Percentiles rank a stretch among this genome's conserved stretches.
These are phyloP conservation scores for Sporisorium reilianum DNA, from an alignment of 1,284 basidiomycete species.

Conservation along the genomic window DNA sequence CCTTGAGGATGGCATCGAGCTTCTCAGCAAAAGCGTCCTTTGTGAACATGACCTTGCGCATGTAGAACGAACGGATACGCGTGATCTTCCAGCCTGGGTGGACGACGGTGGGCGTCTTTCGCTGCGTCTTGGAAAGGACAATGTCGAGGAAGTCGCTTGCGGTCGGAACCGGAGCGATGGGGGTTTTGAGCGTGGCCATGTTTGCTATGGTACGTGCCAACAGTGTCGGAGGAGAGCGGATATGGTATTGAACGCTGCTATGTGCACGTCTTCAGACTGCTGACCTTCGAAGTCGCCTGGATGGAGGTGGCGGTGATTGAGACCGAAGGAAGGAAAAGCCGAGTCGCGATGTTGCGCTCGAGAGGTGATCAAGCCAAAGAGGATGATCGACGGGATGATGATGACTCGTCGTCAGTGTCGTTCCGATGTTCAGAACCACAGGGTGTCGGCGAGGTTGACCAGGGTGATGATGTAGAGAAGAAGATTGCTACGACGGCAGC, in stretches of 20 bases:
- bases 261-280: not conserved
- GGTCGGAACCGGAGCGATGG: slow-evolving; percentile 94
- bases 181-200: slow-evolving; percentile 65
- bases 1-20: slow-evolving; percentile 88
- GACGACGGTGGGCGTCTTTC: slow-evolving; percentile 93
- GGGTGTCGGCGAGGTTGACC: slow-evolving; percentile 8
- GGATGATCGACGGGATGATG: not conserved
- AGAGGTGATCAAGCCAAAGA: not conserved
- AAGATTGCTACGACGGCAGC: not conserved
- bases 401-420: slow-evolving; percentile 3
- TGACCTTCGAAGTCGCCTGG: not conserved
- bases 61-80: slow-evolving; percentile 89
- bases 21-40: slow-evolving; percentile 98
- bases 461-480: slow-evolving; percentile 11
- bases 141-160: slow-evolving; percentile 95
- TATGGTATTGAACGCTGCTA: not conserved
- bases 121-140: slow-evolving; percentile 90
- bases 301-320: slow-evolving; percentile 1
- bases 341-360: slow-evolving; percentile 1
- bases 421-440: slow-evolving; percentile 9
- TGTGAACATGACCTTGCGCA: slow-evolving; percentile 99
- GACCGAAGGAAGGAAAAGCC: not conserved
- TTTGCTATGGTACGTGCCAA: slow-evolving; percentile 5
- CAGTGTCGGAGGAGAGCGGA: not conserved
- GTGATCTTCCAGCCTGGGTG: slow-evolving; percentile 93